Evolutionary conservation across 2,329 filamentous ascomycete species (phyloP).

Genomic region (Didymella segeticola): DNA sequence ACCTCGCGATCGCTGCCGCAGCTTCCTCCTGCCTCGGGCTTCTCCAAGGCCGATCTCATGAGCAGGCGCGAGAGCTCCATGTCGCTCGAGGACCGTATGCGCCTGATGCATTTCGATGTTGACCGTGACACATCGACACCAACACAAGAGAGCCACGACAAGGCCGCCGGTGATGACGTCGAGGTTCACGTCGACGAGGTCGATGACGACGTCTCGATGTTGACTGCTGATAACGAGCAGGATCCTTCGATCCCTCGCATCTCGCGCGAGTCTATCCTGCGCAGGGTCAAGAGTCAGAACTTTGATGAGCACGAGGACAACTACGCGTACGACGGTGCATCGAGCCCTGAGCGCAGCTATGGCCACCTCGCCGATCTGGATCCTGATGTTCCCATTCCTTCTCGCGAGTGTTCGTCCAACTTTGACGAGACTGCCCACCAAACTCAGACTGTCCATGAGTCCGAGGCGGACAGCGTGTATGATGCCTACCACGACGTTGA

Average conservation of each 20-base stretch:
- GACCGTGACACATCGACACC: conserved; percentile 46
- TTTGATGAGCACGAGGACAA: conserved; percentile 58
- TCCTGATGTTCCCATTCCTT: conserved; percentile 89
- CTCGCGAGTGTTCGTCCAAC: conserved; percentile 72
- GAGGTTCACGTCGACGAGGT: conserved; percentile 45
- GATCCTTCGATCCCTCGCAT: conserved; percentile 78
- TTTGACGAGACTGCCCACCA: conserved; percentile 63
- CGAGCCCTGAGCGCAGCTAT: conserved; percentile 63
- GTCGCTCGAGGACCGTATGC: conserved; percentile 83
- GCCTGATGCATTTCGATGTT: conserved; percentile 83
- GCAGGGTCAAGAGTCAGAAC: conserved; percentile 75
- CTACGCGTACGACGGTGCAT: conserved; percentile 52
- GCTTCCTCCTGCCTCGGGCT: conserved; percentile 70
- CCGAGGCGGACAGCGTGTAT: conserved; percentile 41
- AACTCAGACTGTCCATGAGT: conserved; percentile 54
- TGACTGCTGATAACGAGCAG: conserved; percentile 25
- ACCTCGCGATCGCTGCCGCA: conserved; percentile 74
- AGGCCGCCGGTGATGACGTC: conserved; percentile 31
- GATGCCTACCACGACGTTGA: conserved; percentile 75
- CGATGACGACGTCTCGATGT: conserved; percentile 30
- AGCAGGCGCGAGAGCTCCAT: conserved; percentile 76
- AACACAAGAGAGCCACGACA: conserved; percentile 45
- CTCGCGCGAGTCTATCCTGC: conserved; percentile 90
- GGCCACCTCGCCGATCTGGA: conserved; percentile 67
- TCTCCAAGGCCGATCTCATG: conserved; percentile 78